Base-by-base conservation (phyloP, 768 basidiomycete species). In the Boletus sensibilis region DNA sequence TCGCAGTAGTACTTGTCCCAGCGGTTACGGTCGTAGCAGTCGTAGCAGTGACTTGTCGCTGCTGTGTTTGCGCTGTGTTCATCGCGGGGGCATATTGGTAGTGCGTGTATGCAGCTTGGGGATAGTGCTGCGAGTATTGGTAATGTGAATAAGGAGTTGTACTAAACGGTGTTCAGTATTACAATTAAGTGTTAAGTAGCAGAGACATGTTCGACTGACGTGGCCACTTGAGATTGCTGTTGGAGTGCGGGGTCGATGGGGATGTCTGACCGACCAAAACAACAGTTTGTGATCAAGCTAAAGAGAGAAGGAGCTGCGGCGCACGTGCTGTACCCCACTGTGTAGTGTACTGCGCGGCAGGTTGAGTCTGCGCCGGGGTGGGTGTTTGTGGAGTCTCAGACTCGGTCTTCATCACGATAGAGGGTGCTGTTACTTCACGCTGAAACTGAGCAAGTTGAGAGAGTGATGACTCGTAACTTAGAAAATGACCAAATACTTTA, bases 191-290 rank as follows among this genome's bases (percentile, higher is more conserved):
- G 10, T 27, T 9, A 31, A 31, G 16, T 18, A 20, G 18, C 4
- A 46, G 47, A 38, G 45, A 41, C 10, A 50, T 44, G 46, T 40
- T 53, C 48, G 56, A 61, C 68, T 76, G 73, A 78, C 77, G 79
- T 74, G 56, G 75, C 69, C 61, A 76, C 76, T 46, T 71, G 74
- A 14, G 81, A 70, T 64, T 85, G 83, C 55, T 83, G 81, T 68
- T 87, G 86, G 42, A 87, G 74, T n/a, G 82, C 82, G 31, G 85
- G 84, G 66, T 87, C 85, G 50, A 86, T 85, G 12, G 83, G 81
- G 31, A 86, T 86, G 59, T 82, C 85, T 84, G 62, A 12, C 48
- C 53, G 40, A 61, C 35, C 45, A 55, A 42, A 46, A 52, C 7
- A 41, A 52, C 14, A 10, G 29, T 37, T 54, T 27, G 13, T 37